These are phyloP conservation scores for Pelargonium australe DNA, from an alignment of 441 rosid species.

Conservation along the genomic window DNA sequence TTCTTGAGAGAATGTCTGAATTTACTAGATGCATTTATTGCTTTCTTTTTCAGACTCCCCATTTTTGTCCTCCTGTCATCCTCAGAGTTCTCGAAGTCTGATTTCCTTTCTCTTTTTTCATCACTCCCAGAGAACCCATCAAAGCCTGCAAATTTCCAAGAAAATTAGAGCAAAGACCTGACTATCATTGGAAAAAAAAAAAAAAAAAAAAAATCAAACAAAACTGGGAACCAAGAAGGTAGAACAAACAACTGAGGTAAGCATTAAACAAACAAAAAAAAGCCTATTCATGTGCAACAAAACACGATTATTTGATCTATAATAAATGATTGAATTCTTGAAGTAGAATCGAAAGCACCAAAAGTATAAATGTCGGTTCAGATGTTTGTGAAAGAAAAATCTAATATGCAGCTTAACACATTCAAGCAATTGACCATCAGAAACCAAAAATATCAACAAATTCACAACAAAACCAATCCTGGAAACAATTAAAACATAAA, in stretches of 20 bases:
- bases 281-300: background rate
- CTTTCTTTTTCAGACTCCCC: constrained; percentile 85
- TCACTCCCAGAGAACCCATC: constrained; percentile 82
- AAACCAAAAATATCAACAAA: background rate
- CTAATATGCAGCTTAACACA: no score
- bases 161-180: background rate
- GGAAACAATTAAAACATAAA: background rate
- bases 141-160: constrained; percentile 50
- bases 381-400: background rate
- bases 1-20: constrained; percentile 89
- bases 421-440: no score
- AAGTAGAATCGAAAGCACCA: background rate
- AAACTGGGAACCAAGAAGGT: background rate
- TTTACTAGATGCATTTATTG: constrained; percentile 74
- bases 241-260: background rate
- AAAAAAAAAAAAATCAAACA: background rate
- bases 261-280: no score
- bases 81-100: constrained; percentile 96
- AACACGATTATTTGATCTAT: background rate
- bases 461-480: background rate
- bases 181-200: background rate
- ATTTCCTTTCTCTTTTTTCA: constrained; percentile 87
- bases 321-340: background rate
- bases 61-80: constrained; percentile 96
- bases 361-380: background rate